Evolutionary conservation across 2,329 filamentous ascomycete genomes (phyloP).

Genomic region (Cercospora zeina): DNA sequence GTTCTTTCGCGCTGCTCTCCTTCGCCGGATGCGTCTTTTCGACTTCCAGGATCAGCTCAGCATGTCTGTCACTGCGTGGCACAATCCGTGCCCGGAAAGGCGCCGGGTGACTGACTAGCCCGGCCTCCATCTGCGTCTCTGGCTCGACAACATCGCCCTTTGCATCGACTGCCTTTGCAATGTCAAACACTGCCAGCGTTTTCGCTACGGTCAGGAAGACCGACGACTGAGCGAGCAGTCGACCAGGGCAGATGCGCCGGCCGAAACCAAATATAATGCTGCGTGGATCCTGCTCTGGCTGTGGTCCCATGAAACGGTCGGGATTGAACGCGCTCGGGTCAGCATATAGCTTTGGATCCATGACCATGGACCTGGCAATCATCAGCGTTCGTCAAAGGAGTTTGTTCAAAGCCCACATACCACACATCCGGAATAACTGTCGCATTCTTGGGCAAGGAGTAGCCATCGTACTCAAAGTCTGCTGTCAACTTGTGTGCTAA

Average conservation of each 20-base stretch:
- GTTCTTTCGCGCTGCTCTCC: constrained; percentile 23
- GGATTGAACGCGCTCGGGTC: constrained; percentile 23
- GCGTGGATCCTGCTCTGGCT: constrained; percentile 28
- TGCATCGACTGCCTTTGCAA: constrained; percentile 19
- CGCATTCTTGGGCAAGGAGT: constrained; percentile 45
- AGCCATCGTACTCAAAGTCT: constrained; percentile 47
- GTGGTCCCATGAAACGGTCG: constrained; percentile 28
- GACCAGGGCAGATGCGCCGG: constrained; percentile 28
- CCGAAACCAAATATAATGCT: constrained; percentile 29
- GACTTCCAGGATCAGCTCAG: constrained; percentile 21
- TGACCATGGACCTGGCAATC: constrained; percentile 4
- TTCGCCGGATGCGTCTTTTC: constrained; percentile 19
- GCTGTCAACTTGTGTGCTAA: constrained; percentile 46
- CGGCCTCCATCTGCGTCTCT: constrained; percentile 18
- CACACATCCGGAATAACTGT: constrained; percentile 43
- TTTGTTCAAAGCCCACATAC: constrained; percentile 29
- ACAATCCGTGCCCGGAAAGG: constrained; percentile 21
- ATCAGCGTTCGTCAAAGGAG: background rate
- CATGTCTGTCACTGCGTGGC: constrained; percentile 19
- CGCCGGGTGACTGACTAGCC: constrained; percentile 25
- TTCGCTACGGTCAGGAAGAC: constrained; percentile 24
- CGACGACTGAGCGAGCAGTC: constrained; percentile 24
- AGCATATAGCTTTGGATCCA: constrained; percentile 11
- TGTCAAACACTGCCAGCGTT: constrained; percentile 21
- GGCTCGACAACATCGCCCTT: constrained; percentile 16